Evolutionary conservation across 352 stramenopile species (phyloP), one percentile per base, ranked within the genome.

Genomic region (Phytophthora hybrid): DNA sequence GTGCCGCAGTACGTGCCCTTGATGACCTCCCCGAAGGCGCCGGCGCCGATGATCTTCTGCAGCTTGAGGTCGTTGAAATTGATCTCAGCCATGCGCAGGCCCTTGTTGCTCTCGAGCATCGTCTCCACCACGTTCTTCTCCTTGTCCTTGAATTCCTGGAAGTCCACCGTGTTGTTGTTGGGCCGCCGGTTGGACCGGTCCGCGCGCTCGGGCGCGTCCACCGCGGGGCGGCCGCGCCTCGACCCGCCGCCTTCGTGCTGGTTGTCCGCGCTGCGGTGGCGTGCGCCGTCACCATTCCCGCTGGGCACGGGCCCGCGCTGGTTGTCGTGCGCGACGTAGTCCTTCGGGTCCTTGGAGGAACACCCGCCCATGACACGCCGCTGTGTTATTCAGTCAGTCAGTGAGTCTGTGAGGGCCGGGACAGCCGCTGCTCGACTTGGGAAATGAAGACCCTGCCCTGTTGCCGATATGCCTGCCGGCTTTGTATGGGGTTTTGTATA

Each of bases 1-100:
- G 90, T 97, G 68, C 90, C 90, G 73, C 88, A 95, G 81, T 96
- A 97, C 62, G 88, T 95, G 72, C 89, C 89, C 69, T 97, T 96
- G 74, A 97, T 97, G 18, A 97, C 90, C 62, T 95, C 90, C 16
- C 90, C 90, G 61, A 97, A 96, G 14, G 90, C 89, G 34, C 89
- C 90, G 54, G 87, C 87, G 23, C 90, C 89, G 70, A 96, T 95
- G 74, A 96, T 93, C 66, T 96, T 95, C 70, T 94, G 83, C 71
- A 97, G 79, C 76, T 95, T 95, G 54, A 97, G 80, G 66, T 97
- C 90, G 66, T 94, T 81, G 66, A 97, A 96, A 76, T 92, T 97
- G 81, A 97, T 95, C 74, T 94, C 88, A 31, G 90, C 89, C 90
- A 95, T 95, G 39, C 85, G 88, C 73, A 97, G 69, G 0, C 90